These are phyloP conservation scores for Diphasiastrum complanatum DNA, from an alignment of 83 land plant species.

Conservation along the genomic window DNA sequence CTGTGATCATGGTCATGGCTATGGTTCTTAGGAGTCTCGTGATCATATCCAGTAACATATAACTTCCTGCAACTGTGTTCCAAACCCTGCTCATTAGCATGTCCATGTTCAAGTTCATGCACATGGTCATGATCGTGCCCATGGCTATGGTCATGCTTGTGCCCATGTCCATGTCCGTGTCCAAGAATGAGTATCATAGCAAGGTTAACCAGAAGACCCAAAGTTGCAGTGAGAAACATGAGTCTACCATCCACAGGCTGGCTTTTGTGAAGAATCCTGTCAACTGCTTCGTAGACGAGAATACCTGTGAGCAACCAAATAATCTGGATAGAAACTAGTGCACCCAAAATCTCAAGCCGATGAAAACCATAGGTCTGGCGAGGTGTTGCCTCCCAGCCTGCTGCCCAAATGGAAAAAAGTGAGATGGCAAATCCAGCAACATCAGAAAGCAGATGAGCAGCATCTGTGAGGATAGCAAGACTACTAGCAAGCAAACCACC, in stretches of 20 bases:
- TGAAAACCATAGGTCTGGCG: slow-evolving; percentile 83
- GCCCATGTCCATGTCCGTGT: slow-evolving; percentile 37
- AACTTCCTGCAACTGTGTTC: too few relatives aligned
- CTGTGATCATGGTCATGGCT: too few relatives aligned
- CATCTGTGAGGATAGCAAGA: slow-evolving; percentile 87
- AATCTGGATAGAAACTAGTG: slow-evolving; percentile 75
- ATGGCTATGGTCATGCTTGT: slow-evolving; percentile 44
- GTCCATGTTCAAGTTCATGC: slow-evolving; percentile 4
- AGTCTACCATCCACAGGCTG: slow-evolving; percentile 63
- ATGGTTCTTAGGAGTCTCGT: background rate
- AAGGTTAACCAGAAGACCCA: slow-evolving; percentile 77
- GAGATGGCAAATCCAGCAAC: slow-evolving; percentile 93
- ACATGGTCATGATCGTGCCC: slow-evolving; percentile 25
- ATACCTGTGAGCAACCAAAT: slow-evolving; percentile 90
- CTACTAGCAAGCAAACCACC: slow-evolving; percentile 86
- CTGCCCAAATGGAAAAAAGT: slow-evolving; percentile 81
- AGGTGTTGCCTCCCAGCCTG: slow-evolving; percentile 97
- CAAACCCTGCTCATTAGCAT: too few relatives aligned
- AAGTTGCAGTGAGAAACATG: slow-evolving; percentile 73
- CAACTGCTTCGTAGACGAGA: slow-evolving; percentile 79
- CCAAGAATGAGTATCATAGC: slow-evolving; percentile 76
- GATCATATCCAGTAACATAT: slow-evolving; percentile 18
- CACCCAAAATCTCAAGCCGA: slow-evolving; percentile 63
- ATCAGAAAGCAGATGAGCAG: slow-evolving; percentile 88
- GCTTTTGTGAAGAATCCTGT: slow-evolving; percentile 39